Base-by-base conservation (phyloP, 2,329 filamentous ascomycete genomes). In the Xylaria hypoxylon region DNA sequence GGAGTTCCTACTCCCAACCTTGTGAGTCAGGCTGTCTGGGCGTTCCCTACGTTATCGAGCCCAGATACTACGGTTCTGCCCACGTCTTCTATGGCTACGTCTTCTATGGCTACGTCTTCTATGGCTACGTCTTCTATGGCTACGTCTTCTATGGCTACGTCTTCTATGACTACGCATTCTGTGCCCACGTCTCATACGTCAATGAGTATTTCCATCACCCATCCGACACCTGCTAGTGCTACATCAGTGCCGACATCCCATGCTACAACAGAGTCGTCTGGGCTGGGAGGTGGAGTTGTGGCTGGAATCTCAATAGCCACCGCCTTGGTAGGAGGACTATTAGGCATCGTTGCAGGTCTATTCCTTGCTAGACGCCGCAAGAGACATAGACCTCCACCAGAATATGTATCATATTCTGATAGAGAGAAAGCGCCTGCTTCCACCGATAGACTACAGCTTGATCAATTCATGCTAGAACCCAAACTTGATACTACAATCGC, bases 401-500 rank as follows among this genome's bases (percentile, higher is more conserved):
- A 64, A 40, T 71, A 62, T 52, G 48, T 63, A 6, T 44, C 64
- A n/a, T 65, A 61, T 56, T 67, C 19, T 48, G 58, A 55, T 38
- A 62, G 47, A 47, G 67, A 50, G 65, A 75, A 72, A 5, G 70
- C 74, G 51, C 38, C 53, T 11, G 28, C 50, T 11, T 45, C 63
- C 5, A 63, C 65, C 15, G 65, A 69, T 24, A 56, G 10, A 47
- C 33, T 71, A 11, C 68, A 71, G 6, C 71, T 82, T 7, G 70
- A 71, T n/a, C 77, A 79, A 38, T 80, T 80, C 48, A 74, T 62
- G 2, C 58, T 80, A 11, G 76, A 79, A 15, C 67, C 77, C 1
- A 77, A 71, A 0, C 75, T 80, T 0, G 80, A 83, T 62, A 72
- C 75, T n/a, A 74, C 79, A 2, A 76, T 82, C 8, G 65, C 68